Conservation (phyloP, 345 rosid species). For the Eucalyptus brandiana region DNA sequence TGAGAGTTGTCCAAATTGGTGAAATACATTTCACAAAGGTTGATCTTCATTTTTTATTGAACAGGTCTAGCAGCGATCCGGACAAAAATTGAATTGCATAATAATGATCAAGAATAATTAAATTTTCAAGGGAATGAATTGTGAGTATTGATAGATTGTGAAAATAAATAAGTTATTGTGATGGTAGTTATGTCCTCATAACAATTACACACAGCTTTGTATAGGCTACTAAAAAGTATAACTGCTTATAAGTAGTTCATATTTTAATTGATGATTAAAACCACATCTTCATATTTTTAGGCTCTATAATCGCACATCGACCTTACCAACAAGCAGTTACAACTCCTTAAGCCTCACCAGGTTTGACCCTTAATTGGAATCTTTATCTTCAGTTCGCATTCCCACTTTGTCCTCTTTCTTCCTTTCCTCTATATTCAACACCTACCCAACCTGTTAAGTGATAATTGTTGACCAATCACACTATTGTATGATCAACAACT, state of each 20-base stretch:
- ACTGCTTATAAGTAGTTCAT: no score
- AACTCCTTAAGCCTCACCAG: rapidly evolving
- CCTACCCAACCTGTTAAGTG: not conserved
- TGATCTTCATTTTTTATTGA: not conserved
- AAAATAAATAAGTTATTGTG: not conserved
- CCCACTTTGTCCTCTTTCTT: not conserved
- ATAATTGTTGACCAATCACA: not conserved
- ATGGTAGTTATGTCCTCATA: no score
- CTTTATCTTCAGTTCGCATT: not conserved
- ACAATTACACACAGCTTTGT: not conserved
- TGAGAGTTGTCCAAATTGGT: not conserved
- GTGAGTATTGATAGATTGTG: not conserved
- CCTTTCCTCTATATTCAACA: not conserved
- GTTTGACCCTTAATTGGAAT: not conserved
- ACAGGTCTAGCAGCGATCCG: rapidly evolving
- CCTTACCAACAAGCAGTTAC: not conserved
- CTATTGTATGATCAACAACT: not conserved
- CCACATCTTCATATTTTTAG: not conserved
- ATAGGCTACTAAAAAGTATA: not conserved
- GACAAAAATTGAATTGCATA: no score
- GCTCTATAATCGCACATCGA: not conserved
- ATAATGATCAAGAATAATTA: not conserved
- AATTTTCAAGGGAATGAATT: not conserved
- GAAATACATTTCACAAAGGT: not conserved
- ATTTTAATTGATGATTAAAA: no score